phyloP scores from a whole-genome alignment of 257 asterid species.

The Solanum etuberosum region DNA sequence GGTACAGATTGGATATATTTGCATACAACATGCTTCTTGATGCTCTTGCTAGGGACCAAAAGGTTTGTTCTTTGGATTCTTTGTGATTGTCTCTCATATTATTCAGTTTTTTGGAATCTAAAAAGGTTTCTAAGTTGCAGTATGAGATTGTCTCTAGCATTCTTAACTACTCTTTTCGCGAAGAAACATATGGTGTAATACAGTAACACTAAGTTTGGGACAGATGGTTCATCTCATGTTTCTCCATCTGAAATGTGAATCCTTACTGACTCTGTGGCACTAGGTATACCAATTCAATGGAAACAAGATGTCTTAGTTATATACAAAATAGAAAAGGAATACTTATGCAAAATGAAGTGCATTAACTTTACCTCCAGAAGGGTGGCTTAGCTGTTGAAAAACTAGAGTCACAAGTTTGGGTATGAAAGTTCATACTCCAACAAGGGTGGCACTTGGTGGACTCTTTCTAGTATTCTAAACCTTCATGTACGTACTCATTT shows the following conservation, averaged over 20 bases:
- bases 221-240: background rate
- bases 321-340: background rate
- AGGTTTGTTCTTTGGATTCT: slow-evolving; percentile 28
- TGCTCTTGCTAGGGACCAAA: slow-evolving; percentile 68
- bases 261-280: background rate
- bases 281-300: background rate
- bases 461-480: background rate
- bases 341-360: background rate
- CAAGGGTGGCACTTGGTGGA: background rate
- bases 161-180: background rate
- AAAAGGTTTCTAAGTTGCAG: background rate
- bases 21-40: slow-evolving; percentile 81
- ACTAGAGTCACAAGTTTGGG: background rate
- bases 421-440: background rate
- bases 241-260: background rate
- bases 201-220: background rate
- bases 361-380: background rate
- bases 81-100: background rate
- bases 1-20: slow-evolving; percentile 62
- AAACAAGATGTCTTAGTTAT: background rate
- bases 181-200: background rate
- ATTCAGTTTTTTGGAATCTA: background rate
- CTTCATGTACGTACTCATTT: background rate
- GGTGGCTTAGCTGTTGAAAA: background rate
- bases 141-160: background rate